Conservation (phyloP, 2,329 filamentous ascomycete genomes). For the Rasamsonia emersonii region DNA sequence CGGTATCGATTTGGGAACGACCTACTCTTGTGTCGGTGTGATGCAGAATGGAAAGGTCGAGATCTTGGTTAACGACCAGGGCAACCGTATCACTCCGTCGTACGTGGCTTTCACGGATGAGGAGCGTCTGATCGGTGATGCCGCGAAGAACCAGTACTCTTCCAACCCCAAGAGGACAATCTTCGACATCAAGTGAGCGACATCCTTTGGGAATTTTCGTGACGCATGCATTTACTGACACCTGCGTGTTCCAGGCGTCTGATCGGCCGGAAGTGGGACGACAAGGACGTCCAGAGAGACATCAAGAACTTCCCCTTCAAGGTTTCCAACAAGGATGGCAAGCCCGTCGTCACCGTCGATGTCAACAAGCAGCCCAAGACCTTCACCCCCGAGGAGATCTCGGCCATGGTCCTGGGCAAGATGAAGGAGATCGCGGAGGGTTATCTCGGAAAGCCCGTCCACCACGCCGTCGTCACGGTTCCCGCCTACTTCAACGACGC, state of each 20-base stretch:
- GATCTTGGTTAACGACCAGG: slow-evolving; percentile 93
- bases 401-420: slow-evolving; percentile 58
- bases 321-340: slow-evolving; percentile 79
- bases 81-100: slow-evolving; percentile 90
- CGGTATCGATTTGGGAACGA: slow-evolving; percentile 92
- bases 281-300: slow-evolving; percentile 84
- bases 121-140: slow-evolving; percentile 92
- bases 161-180: slow-evolving; percentile 68
- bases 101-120: slow-evolving; percentile 97
- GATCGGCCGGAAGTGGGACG: slow-evolving; percentile 73
- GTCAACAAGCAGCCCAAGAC: slow-evolving; percentile 50
- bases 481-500: slow-evolving; percentile 98
- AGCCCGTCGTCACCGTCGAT: slow-evolving; percentile 70
- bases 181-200: slow-evolving; percentile 74
- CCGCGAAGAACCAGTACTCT: slow-evolving; percentile 91
- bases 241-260: slow-evolving; percentile 53
- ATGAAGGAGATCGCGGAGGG: slow-evolving; percentile 59
- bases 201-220: background rate
- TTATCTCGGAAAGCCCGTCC: slow-evolving; percentile 53
- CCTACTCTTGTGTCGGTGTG: slow-evolving; percentile 80
- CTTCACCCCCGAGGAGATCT: slow-evolving; percentile 60
- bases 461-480: slow-evolving; percentile 73
- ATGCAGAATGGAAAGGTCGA: slow-evolving; percentile 95
- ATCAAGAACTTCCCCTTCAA: slow-evolving; percentile 99
- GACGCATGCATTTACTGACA: background rate